Evolutionary conservation across 495 filamentous ascomycete genomes (phyloP).

Genomic region (Tuber indicum): DNA sequence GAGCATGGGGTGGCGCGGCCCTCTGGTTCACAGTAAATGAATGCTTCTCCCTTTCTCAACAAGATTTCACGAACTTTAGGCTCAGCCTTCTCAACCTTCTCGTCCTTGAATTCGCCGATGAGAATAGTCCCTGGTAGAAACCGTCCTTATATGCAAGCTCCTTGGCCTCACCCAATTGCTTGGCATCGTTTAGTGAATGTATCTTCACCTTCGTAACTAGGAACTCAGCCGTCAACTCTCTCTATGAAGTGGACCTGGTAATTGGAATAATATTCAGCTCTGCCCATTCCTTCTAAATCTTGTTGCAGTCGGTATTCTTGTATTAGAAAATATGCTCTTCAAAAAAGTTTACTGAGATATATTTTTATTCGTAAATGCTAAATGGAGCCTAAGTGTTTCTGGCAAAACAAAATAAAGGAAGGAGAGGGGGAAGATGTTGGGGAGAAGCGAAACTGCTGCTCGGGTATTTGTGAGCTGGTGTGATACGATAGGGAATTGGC

Average conservation of each 20-base stretch:
- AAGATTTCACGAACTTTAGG: slow-evolving; percentile 74
- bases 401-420: no score
- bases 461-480: no score
- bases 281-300: slow-evolving; percentile 94
- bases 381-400: no score
- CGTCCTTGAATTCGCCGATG: slow-evolving; percentile 79
- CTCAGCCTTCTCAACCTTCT: slow-evolving; percentile 64
- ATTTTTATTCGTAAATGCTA: no score
- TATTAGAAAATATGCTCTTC: no score
- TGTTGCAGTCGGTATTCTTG: slow-evolving; percentile 89
- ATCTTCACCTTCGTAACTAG: slow-evolving; percentile 93
- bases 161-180: slow-evolving; percentile 84
- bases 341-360: no score
- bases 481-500: no score
- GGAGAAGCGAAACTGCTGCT: no score
- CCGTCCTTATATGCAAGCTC: slow-evolving; percentile 94
- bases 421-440: no score
- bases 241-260: slow-evolving; percentile 84
- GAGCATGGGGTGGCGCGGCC: slow-evolving; percentile 76
- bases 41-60: slow-evolving; percentile 71
- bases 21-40: slow-evolving; percentile 89
- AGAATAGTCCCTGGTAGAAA: slow-evolving; percentile 96
- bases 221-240: slow-evolving; percentile 70
- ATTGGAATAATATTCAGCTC: slow-evolving; percentile 79
- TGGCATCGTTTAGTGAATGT: slow-evolving; percentile 86